These are phyloP conservation scores for Kalmanozyma brasiliensis DNA, from an alignment of 1,284 basidiomycete genomes.

Conservation along the genomic window DNA sequence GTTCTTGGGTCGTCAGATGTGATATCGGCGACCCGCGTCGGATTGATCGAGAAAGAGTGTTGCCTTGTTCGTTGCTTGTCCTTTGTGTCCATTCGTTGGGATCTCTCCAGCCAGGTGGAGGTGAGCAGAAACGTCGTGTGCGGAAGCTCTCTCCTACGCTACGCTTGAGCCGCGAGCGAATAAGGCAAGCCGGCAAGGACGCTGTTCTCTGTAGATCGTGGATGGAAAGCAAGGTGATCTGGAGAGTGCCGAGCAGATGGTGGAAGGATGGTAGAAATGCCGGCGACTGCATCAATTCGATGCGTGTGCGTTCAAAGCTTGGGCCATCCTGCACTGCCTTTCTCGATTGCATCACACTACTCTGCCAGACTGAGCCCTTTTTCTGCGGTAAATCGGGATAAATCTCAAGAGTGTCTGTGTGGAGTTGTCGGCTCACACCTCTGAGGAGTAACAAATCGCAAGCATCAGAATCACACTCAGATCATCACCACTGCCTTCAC, in stretches of 20 bases:
- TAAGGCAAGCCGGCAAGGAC: too few species aligned
- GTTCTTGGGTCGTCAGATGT: not conserved
- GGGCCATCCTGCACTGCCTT: slow-evolving; percentile 1
- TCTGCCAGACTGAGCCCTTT: slow-evolving; percentile 1
- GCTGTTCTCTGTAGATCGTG: too few species aligned
- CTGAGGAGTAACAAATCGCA: slow-evolving; percentile 1
- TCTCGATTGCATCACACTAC: slow-evolving; percentile 1
- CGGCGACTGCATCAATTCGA: not conserved
- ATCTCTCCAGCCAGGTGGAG: too few species aligned
- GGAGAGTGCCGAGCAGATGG: not conserved
- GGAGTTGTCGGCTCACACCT: too few species aligned
- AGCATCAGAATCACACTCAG: not conserved
- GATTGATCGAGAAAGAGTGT: slow-evolving; percentile 27
- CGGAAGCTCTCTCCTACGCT: too few species aligned
- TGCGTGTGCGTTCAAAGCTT: not conserved
- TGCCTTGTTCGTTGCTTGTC: slow-evolving; percentile 21
- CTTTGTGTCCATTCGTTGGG: slow-evolving; percentile 16
- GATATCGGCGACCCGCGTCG: not conserved
- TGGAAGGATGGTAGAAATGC: not conserved
- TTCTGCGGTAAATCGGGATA: too few species aligned
- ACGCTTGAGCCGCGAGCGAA: too few species aligned
- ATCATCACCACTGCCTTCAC: not conserved
- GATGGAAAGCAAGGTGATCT: too few species aligned
- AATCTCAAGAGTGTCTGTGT: too few species aligned
- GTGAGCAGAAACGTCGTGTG: too few species aligned